Evolutionary conservation across 225 moss, liverwort and hornwort species (phyloP).

Genomic region (Marchantia polymorpha): DNA sequence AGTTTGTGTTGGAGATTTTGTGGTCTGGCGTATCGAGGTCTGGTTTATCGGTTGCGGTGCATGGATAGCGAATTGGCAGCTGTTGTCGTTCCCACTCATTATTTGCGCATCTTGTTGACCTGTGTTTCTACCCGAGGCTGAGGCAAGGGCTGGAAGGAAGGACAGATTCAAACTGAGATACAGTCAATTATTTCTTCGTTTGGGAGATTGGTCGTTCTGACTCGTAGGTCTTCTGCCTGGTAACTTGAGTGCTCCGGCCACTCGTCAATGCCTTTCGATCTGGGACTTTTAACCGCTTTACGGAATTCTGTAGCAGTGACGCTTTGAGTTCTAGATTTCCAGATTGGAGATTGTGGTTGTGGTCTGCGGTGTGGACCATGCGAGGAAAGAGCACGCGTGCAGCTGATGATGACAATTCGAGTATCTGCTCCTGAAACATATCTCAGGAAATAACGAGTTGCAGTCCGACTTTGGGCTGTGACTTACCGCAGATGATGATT

Average conservation of each 20-base stretch:
- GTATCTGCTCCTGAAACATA: not conserved
- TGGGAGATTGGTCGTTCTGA: not conserved
- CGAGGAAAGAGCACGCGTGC: not conserved
- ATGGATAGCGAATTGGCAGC: slow-evolving; percentile 10
- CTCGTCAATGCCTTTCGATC: not conserved
- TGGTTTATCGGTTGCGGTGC: not conserved
- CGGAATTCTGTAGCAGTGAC: not conserved
- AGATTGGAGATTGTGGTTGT: not conserved
- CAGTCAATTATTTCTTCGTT: not conserved
- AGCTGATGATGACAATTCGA: slow-evolving; percentile 2
- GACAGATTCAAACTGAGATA: not conserved
- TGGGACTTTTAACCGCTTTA: not conserved
- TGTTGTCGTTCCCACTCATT: not conserved
- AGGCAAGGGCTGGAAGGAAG: not conserved
- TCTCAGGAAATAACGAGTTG: not conserved
- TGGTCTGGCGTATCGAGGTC: not conserved
- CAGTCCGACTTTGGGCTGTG: not conserved
- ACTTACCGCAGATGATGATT: not conserved
- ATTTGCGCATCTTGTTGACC: not conserved
- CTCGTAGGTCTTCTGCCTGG: not conserved
- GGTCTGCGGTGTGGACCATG: not conserved
- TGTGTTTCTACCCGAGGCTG: not conserved
- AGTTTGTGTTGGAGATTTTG: not conserved
- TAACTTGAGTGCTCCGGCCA: not conserved
- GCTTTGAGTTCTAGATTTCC: not conserved